Conservation (phyloP, 257 asterid genomes). For the Apocynum venetum region DNA sequence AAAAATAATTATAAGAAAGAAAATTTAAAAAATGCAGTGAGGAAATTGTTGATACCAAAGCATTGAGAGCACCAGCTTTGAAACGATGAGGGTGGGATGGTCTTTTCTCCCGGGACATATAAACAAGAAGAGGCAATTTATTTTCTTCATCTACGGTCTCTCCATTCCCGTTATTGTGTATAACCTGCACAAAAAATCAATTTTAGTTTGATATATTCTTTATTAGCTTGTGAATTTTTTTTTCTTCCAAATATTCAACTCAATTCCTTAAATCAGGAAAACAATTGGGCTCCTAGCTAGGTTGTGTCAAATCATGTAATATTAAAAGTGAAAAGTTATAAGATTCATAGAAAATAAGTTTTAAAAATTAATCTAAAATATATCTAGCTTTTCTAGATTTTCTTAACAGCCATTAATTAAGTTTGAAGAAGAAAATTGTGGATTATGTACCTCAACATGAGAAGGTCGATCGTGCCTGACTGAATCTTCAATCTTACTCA, state of each 20-base stretch:
- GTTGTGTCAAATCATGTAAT: too few relatives aligned
- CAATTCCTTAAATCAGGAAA: too few relatives aligned
- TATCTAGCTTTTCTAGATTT: too few relatives aligned
- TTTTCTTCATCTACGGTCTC: constrained; percentile 13
- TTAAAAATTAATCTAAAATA: too few relatives aligned
- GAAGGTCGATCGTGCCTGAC: constrained; percentile 56
- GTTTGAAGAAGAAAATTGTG: background rate
- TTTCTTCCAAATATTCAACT: too few relatives aligned
- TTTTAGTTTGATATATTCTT: background rate
- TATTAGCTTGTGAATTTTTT: background rate
- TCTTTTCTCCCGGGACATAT: constrained; percentile 68
- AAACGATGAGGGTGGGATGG: constrained; percentile 62
- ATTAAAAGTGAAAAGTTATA: too few relatives aligned
- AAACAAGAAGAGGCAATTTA: constrained; percentile 57
- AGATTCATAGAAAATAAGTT: too few relatives aligned
- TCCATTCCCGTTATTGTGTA: constrained; percentile 38
- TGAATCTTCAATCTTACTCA: constrained; percentile 47
- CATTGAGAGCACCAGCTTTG: constrained; percentile 81
- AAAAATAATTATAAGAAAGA: background rate
- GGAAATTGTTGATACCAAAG: constrained; percentile 53
- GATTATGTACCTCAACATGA: constrained; percentile 44
- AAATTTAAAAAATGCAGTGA: background rate
- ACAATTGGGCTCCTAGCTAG: too few relatives aligned
- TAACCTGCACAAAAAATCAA: constrained; percentile 40
- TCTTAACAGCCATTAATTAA: too few relatives aligned